These are phyloP conservation scores for Parsonsia alboflavescens DNA, from an alignment of 257 asterid species.

Conservation along the genomic window DNA sequence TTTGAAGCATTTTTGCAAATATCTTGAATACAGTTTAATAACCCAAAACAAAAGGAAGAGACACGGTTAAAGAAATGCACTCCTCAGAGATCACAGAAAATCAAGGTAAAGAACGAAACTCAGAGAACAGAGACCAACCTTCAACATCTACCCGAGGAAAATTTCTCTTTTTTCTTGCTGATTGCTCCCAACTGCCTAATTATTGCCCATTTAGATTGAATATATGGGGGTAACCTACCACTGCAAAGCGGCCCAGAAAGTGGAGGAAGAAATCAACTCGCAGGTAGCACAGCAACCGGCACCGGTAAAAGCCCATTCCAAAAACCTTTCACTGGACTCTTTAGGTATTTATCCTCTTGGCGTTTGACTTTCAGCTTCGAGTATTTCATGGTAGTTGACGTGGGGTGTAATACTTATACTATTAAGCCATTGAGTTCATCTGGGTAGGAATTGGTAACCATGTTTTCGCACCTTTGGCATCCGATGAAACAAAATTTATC, in stretches of 20 bases:
- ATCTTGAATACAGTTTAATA: background rate
- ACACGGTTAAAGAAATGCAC: background rate
- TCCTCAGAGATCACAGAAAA: background rate
- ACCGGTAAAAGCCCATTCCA: no score
- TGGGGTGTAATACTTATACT: no score
- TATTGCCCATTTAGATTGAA: background rate
- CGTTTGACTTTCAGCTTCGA: no score
- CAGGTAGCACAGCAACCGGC: background rate
- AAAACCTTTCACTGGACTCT: background rate
- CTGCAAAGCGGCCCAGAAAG: background rate
- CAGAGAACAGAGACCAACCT: no score
- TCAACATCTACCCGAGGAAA: no score
- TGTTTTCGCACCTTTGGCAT: no score
- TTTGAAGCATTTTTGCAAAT: constrained; percentile 23
- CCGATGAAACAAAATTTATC: no score
- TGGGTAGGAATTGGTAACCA: no score
- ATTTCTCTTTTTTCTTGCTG: no score
- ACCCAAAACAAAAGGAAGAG: background rate
- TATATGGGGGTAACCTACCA: background rate
- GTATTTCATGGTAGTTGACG: no score
- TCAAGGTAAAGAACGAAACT: background rate
- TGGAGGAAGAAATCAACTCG: background rate
- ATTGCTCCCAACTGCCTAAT: background rate
- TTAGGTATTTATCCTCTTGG: no score
- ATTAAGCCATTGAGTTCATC: no score